A percentile compares a stretch with the other conserved stretches of the same genome.
phyloP scores from a whole-genome alignment of 2,329 filamentous ascomycete genomes.

The Ustilaginoidea virens region DNA sequence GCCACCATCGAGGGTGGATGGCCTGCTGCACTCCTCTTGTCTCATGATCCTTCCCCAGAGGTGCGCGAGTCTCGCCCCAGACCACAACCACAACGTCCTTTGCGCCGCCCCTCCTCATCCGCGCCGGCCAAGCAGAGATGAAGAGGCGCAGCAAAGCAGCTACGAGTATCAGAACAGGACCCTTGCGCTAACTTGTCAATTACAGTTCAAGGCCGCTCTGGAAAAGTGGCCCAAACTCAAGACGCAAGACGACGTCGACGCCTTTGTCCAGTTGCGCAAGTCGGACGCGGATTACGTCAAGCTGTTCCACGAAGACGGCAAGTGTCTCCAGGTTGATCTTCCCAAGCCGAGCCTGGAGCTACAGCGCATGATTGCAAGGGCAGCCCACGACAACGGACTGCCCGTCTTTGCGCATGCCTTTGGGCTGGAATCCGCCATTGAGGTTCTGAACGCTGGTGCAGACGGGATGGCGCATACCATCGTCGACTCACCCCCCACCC shows the following conservation, averaged over 20 bases:
- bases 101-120: not conserved
- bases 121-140: conserved; percentile 1
- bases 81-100: not conserved
- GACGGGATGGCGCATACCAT: conserved; percentile 17
- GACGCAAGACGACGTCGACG: conserved; percentile 21
- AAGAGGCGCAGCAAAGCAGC: conserved; percentile 21
- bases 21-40: conserved; percentile 16
- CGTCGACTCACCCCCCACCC: conserved; percentile 12
- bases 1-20: conserved; percentile 36
- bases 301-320: conserved; percentile 33
- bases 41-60: conserved; percentile 4
- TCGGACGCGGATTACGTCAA: conserved; percentile 33
- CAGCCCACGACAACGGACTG: conserved; percentile 13
- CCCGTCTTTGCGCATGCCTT: conserved; percentile 14
- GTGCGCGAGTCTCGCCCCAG: too few relatives aligned
- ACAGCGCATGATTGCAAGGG: conserved; percentile 26
- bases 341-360: conserved; percentile 24
- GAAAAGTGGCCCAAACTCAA: conserved; percentile 25
- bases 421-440: conserved; percentile 11
- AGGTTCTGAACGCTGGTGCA: conserved; percentile 12
- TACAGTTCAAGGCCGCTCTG: conserved; percentile 3
- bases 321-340: conserved; percentile 19
- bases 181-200: too few relatives aligned
- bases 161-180: too few relatives aligned
- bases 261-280: conserved; percentile 23